These are phyloP conservation scores for Sonneratia alba DNA, from an alignment of 345 rosid genomes.

Conservation along the genomic window DNA sequence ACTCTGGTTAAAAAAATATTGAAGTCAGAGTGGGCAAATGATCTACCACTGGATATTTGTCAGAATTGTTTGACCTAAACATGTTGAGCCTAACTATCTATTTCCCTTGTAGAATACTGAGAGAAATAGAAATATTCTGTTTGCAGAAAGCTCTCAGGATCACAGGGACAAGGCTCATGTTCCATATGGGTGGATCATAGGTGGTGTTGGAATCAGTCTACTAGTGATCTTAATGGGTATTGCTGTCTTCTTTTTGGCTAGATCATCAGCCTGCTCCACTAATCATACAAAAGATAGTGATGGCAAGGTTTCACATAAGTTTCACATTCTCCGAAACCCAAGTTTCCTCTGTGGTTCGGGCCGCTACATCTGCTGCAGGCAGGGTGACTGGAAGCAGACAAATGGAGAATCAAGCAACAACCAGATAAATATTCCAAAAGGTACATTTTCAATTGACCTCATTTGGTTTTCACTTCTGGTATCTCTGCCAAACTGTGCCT, in stretches of 20 bases:
- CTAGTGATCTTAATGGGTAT: constrained; percentile 40
- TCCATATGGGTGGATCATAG: constrained; percentile 78
- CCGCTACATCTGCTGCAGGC: constrained; percentile 59
- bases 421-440: constrained; percentile 59
- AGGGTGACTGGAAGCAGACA: constrained; percentile 55
- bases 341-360: constrained; percentile 86
- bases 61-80: not conserved
- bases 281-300: constrained; percentile 29
- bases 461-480: not conserved
- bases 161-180: constrained; percentile 44
- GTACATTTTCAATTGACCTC: constrained; percentile 20
- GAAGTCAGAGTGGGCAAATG: not conserved
- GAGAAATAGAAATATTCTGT: constrained; percentile 5
- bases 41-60: not conserved
- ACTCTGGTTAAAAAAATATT: not conserved
- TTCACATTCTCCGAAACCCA: constrained; percentile 77
- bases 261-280: constrained; percentile 51
- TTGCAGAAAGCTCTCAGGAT: constrained; percentile 43
- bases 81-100: not conserved
- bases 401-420: constrained; percentile 53
- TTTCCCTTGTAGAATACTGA: constrained; percentile 5
- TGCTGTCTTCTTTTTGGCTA: constrained; percentile 45
- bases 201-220: constrained; percentile 64
- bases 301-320: constrained; percentile 46
- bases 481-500: not conserved